Percentiles rank a stretch among this genome's conserved stretches.
phyloP scores from a whole-genome alignment of 1,284 basidiomycete species.

The Hortiboletus rubellus region DNA sequence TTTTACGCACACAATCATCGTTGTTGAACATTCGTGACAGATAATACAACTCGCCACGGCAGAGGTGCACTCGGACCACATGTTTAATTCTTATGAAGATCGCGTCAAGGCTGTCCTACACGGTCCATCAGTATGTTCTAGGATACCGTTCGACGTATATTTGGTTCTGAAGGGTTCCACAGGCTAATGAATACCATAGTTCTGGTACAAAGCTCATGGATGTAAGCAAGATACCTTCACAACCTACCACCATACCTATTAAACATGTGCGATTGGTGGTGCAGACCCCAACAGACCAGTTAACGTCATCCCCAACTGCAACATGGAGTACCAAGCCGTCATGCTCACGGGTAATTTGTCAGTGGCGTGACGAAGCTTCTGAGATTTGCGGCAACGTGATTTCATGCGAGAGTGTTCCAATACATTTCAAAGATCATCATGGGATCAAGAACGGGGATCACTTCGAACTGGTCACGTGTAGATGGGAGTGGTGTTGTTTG shows the following conservation, averaged over 20 bases:
- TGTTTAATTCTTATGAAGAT: background rate
- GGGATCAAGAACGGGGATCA: background rate
- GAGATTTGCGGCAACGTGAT: background rate
- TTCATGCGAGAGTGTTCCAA: background rate
- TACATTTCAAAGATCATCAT: background rate
- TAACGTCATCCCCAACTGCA: background rate
- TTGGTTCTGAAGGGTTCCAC: too few relatives aligned
- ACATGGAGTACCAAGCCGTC: background rate
- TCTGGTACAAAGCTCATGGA: background rate
- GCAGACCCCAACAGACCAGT: background rate
- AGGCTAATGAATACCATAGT: too few relatives aligned
- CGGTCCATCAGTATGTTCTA: too few relatives aligned
- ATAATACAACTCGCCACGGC: too few relatives aligned
- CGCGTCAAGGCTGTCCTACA: background rate
- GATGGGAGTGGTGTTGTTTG: background rate
- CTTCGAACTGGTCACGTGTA: rapidly evolving
- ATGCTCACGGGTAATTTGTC: background rate
- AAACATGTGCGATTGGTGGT: background rate
- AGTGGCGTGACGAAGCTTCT: background rate
- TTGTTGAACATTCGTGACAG: background rate
- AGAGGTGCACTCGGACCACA: too few relatives aligned
- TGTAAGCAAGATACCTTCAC: background rate
- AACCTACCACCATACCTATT: background rate
- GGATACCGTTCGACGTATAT: too few relatives aligned
- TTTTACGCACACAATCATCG: background rate